Conservation (phyloP, 2,329 filamentous ascomycete genomes). For the Dendryphion nanum region DNA sequence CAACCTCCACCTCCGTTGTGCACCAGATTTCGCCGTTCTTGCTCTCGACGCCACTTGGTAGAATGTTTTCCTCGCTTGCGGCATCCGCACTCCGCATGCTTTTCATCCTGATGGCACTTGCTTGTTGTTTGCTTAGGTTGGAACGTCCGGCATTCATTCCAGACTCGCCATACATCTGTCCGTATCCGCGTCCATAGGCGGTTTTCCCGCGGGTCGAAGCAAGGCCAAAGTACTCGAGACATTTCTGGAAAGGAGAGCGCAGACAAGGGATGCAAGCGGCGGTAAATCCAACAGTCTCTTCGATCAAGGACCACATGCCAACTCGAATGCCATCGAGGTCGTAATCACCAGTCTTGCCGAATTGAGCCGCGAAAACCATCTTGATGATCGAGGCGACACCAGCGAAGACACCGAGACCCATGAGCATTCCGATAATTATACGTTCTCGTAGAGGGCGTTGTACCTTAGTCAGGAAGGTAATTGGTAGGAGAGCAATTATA, state of each 20-base stretch:
- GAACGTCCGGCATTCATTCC: background rate
- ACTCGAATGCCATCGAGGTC: slow-evolving; percentile 9
- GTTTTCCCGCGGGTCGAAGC: slow-evolving; percentile 3
- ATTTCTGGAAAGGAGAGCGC: slow-evolving; percentile 15
- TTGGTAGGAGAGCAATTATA: slow-evolving; percentile 15
- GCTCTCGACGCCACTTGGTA: background rate
- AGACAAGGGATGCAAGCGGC: slow-evolving; percentile 19
- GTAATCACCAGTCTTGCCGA: slow-evolving; percentile 4
- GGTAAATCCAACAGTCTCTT: slow-evolving; percentile 16
- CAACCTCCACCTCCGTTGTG: slow-evolving; percentile 13
- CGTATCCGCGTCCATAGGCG: slow-evolving; percentile 7
- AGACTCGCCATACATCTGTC: slow-evolving; percentile 7
- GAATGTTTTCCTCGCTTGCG: slow-evolving; percentile 11
- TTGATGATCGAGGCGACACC: slow-evolving; percentile 16
- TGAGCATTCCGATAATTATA: slow-evolving; percentile 15
- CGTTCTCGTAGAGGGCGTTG: slow-evolving; percentile 16
- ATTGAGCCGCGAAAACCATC: slow-evolving; percentile 1
- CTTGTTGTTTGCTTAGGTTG: background rate
- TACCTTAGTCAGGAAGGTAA: slow-evolving; percentile 19
- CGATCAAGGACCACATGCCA: slow-evolving; percentile 15
- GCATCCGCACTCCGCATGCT: slow-evolving; percentile 8
- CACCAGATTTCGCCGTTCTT: slow-evolving; percentile 13
- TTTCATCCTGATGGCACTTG: slow-evolving; percentile 6
- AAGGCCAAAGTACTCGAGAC: slow-evolving; percentile 12
- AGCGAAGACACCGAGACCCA: slow-evolving; percentile 18